Evolutionary conservation across 108 stramenopile genomes (phyloP), one percentile per base, ranked within the genome.

Genomic region (Cyclostephanos invisitatus): DNA sequence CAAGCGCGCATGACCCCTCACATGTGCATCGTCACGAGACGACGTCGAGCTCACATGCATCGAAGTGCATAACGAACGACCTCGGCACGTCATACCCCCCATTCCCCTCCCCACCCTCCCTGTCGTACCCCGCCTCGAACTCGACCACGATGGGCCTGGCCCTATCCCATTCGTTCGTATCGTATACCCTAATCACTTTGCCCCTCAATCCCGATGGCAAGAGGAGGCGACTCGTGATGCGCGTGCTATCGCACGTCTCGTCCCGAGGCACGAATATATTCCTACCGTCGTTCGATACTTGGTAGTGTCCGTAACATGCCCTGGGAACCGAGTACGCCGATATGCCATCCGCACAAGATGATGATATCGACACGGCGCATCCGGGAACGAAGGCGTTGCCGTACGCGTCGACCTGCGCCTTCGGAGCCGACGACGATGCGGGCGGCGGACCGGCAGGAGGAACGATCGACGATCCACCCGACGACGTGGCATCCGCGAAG

Each of bases 61-160:
- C 51, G 15, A 76, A 69, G 64, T 76, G 68, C 75, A 76, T 76
- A 20, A 25, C 32, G 56, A 76, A 76, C 2, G 63, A 18, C 32
- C 50, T 76, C 17, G 68, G 63, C 7, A 76, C 28, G 47, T 24
- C 32, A 38, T 55, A 76, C 15, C 60, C 68, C 35, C 46, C 68
- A 11, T 8, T 4, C 1, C 1, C 8, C 17, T 36, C 54, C 10
- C 62, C 47, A 4, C 51, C 77, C 24, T 70, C 77, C 35, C 65
- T 55, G 48, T 78, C 77, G 2, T 7, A 36, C 6, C 77, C 77
- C 27, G 48, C 65, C 47, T 7, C 48, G 71, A 78, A 78, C 38
- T 56, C 61, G 25, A 78, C 77, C 25, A 78, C 35, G 62, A 70
- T 66, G 10, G 77, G 77, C 27, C 70, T 70, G 17, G 77, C 49